A percentile compares a stretch with the other conserved stretches of the same genome.
phyloP scores from a whole-genome alignment of 225 moss, liverwort and hornwort species.

The Takakia lepidozioides region DNA sequence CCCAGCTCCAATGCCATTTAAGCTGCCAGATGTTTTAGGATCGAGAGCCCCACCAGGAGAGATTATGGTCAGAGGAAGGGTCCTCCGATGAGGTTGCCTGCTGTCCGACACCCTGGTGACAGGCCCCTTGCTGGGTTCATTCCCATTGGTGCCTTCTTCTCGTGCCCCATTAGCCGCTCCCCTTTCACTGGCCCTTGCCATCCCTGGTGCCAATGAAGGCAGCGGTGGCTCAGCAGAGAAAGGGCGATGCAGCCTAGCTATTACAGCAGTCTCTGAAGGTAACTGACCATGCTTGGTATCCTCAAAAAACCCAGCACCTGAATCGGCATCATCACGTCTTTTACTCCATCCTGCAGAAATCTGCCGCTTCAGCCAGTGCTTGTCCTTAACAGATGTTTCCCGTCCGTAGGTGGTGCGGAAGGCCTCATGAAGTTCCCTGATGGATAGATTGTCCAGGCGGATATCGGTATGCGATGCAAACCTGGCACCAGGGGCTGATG shows the following conservation, averaged over 20 bases:
- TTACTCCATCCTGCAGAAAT: constrained; percentile 69
- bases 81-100: constrained; percentile 38
- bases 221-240: constrained; percentile 69
- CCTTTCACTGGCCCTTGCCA: constrained; percentile 24
- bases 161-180: constrained; percentile 37
- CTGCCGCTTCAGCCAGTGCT: constrained; percentile 98
- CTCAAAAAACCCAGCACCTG: too few species aligned
- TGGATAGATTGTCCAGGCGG: constrained; percentile 91
- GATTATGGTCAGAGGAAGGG: constrained; percentile 37
- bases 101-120: constrained; percentile 41
- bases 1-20: constrained; percentile 46
- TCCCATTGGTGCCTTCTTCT: constrained; percentile 19
- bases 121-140: constrained; percentile 22
- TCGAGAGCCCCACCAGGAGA: constrained; percentile 49
- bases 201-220: constrained; percentile 27
- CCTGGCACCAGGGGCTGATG: constrained; percentile 9
- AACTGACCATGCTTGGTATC: constrained; percentile 15
- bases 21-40: constrained; percentile 32
- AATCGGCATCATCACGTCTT: constrained; percentile 34
- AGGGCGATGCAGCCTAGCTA: constrained; percentile 51
- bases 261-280: constrained; percentile 37
- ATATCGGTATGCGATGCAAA: too few species aligned
- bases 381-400: constrained; percentile 96
- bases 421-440: constrained; percentile 92
- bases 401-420: constrained; percentile 73